Evolutionary conservation across 176 grass and related monocot genomes (phyloP).

Genomic region (Ampelocalamus luodianensis): DNA sequence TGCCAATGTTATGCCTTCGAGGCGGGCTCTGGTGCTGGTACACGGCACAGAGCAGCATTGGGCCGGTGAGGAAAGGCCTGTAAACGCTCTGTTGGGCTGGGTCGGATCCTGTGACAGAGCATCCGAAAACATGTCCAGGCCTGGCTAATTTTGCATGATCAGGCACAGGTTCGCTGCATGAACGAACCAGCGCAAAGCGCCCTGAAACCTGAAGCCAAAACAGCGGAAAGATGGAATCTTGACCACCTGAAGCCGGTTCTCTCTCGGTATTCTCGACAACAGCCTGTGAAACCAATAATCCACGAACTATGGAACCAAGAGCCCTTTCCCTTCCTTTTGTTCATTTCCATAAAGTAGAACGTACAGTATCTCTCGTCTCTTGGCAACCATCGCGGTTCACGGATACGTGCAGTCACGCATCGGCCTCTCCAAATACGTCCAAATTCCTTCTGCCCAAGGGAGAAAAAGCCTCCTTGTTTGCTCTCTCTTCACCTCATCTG

Average conservation of each 20-base stretch:
- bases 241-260: constrained; percentile 32
- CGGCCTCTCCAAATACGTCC: constrained; percentile 26
- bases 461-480: constrained; percentile 21
- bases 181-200: neutral
- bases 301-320: constrained; percentile 36
- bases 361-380: neutral
- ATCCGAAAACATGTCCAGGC: neutral
- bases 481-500: constrained; percentile 25
- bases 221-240: constrained; percentile 30
- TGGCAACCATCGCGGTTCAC: constrained; percentile 29
- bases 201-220: neutral
- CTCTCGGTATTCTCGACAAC: neutral
- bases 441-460: constrained; percentile 42
- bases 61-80: no score
- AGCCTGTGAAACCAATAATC: neutral
- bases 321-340: constrained; percentile 27
- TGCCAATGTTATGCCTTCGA: no score
- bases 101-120: no score
- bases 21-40: no score
- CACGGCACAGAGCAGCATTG: no score
- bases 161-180: neutral
- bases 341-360: constrained; percentile 11
- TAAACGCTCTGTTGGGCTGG: neutral
- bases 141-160: neutral
- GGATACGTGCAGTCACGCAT: neutral